These are phyloP conservation scores for Fusarium verrucosum DNA, from an alignment of 2,329 filamentous ascomycete species.

Conservation along the genomic window DNA sequence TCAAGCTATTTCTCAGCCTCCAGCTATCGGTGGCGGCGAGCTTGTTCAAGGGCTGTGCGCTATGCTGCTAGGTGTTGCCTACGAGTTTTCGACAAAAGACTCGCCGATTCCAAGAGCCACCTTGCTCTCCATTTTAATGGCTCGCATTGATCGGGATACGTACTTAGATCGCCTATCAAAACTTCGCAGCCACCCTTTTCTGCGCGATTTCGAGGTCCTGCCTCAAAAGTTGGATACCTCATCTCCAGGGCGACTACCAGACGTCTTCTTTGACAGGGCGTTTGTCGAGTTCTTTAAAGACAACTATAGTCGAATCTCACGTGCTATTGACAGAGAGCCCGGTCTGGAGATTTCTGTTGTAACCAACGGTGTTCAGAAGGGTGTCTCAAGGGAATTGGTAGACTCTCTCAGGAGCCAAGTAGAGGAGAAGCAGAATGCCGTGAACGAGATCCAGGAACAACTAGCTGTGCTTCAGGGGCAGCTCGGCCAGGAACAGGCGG, in stretches of 20 bases:
- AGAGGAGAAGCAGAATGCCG: constrained; percentile 70
- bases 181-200: constrained; percentile 77
- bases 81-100: constrained; percentile 98
- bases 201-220: constrained; percentile 90
- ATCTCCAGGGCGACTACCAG: constrained; percentile 66
- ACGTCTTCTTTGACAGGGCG: constrained; percentile 83
- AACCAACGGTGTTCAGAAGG: constrained; percentile 82
- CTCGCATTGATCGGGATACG: constrained; percentile 82
- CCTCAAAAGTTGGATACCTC: constrained; percentile 70
- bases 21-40: constrained; percentile 66
- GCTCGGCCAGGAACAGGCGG: constrained; percentile 76
- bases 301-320: constrained; percentile 85
- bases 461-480: constrained; percentile 60
- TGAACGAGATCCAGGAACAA: constrained; percentile 59
- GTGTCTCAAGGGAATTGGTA: constrained; percentile 91
- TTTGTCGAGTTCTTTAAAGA: constrained; percentile 97
- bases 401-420: constrained; percentile 83
- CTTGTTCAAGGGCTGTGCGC: constrained; percentile 85
- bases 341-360: constrained; percentile 85
- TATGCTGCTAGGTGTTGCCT: constrained; percentile 85
- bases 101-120: constrained; percentile 86
- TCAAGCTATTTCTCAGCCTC: constrained; percentile 72
- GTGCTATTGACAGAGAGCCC: constrained; percentile 90
- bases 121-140: constrained; percentile 79
- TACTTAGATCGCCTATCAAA: constrained; percentile 85